Base-by-base conservation (phyloP, 1,284 basidiomycete species). In the Caloboletus inedulis region DNA sequence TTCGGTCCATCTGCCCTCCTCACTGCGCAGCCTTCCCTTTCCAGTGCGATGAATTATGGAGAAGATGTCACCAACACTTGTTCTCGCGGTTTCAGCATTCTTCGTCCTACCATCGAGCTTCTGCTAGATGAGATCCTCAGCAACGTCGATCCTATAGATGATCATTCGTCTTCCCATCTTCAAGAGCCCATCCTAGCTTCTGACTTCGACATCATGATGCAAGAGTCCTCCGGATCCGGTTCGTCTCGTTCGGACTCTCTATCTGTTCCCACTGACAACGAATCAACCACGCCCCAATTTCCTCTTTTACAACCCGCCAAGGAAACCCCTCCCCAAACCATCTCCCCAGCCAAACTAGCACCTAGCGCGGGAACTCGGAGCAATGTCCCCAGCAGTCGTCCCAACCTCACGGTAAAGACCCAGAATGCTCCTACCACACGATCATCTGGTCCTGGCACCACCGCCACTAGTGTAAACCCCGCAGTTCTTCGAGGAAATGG, bases 1-100 rank as follows among this genome's bases (percentile, higher is more conserved):
- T 90, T 91, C 60, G 83, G 84, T 35, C 87, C 88, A 9, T 76
- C 84, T 39, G 86, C 87, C n/a, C 73, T 90, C n/a, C 74, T 91
- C 54, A 81, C 80, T 61, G 75, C 81, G 3, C 74, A 81, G 36
- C 85, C 85, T 3, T 80, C 85, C 19, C 68, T 83, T 44, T 79
- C 84, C 66, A 85, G 76, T 56, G 68, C 76, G 51, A 79, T 85
- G 77, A 87, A 81, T 61, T 89, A 89, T 66, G 87, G 87, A 53
- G 87, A 89, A 68, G 86, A 81, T 45, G 74, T 82, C 62, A 77
- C 73, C 62, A 74, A 75, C 53, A 67, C 66, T 37, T 62, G 66
- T 45, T 65, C 73, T 18, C 80, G 82, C 55, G 72, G 75, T 34
- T 80, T 90, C 63, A 78, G 78, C 68, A 82, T 91, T 56, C 67